phyloP scores from a whole-genome alignment of 495 filamentous ascomycete species.

The Thermochaetoides thermophila region DNA sequence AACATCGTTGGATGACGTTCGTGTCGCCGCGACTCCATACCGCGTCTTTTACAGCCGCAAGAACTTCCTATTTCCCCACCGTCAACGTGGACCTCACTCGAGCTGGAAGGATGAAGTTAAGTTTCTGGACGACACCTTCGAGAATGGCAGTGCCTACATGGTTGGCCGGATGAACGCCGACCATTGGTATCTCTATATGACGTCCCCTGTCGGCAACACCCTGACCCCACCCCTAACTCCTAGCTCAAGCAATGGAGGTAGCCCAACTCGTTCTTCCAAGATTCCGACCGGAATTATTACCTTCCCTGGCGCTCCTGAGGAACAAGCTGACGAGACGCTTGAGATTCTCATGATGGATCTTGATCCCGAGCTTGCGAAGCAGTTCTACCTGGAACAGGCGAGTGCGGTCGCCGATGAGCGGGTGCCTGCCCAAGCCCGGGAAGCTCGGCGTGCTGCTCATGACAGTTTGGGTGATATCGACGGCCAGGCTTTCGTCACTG shows the following conservation, averaged over 20 bases:
- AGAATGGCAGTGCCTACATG: slow-evolving; percentile 95
- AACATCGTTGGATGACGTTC: slow-evolving; percentile 36
- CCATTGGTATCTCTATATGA: slow-evolving; percentile 98
- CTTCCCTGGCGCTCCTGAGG: slow-evolving; percentile 29
- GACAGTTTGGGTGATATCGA: slow-evolving; percentile 32
- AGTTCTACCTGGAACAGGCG: slow-evolving; percentile 91
- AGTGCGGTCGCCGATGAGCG: slow-evolving; percentile 74
- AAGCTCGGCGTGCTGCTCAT: slow-evolving; percentile 38
- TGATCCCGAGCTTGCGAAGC: slow-evolving; percentile 79
- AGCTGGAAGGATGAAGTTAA: slow-evolving; percentile 96
- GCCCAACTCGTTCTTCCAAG: slow-evolving; percentile 23
- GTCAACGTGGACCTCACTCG: slow-evolving; percentile 84
- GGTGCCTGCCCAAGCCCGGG: slow-evolving; percentile 46
- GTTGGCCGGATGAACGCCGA: slow-evolving; percentile 99
- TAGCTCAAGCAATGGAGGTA: slow-evolving; percentile 10
- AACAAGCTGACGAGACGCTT: slow-evolving; percentile 67
- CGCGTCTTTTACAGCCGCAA: slow-evolving; percentile 98
- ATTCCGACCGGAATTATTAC: slow-evolving; percentile 56
- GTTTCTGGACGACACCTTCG: slow-evolving; percentile 77
- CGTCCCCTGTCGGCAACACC: slow-evolving; percentile 56
- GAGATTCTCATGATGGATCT: slow-evolving; percentile 98
- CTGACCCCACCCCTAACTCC: slow-evolving; percentile 81
- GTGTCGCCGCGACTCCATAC: slow-evolving; percentile 69
- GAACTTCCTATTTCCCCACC: slow-evolving; percentile 94
- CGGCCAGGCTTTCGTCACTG: slow-evolving; percentile 4